Percentiles rank a stretch among this genome's conserved stretches.
These are phyloP conservation scores for Hanseniaspora nectarophila DNA, from an alignment of 805 yeast genomes.

Conservation along the genomic window DNA sequence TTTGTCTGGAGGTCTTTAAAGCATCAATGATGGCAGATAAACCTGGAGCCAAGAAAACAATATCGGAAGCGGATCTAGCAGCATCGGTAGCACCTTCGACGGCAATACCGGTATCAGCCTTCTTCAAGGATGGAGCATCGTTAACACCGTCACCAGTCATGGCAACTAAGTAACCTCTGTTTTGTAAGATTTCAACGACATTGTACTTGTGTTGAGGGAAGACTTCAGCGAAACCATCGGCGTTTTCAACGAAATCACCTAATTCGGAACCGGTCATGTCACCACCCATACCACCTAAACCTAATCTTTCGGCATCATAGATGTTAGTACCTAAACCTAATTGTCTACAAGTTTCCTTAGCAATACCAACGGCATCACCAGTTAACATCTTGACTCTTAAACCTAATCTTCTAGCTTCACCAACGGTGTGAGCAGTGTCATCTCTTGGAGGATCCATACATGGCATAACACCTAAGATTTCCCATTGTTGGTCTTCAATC, in stretches of 20 bases:
- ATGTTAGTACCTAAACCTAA: slow-evolving; percentile 93
- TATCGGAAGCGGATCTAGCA: slow-evolving; percentile 94
- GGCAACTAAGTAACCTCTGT: slow-evolving; percentile 94
- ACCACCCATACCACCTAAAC: slow-evolving; percentile 85
- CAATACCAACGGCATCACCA: slow-evolving; percentile 99
- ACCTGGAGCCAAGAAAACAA: slow-evolving; percentile 92
- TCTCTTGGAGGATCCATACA: slow-evolving; percentile 99
- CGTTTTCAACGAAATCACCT: slow-evolving; percentile 94
- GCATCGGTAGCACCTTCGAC: slow-evolving; percentile 97
- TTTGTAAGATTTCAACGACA: slow-evolving; percentile 89
- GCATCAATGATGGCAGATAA: slow-evolving; percentile 90
- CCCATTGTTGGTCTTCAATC: slow-evolving; percentile 98
- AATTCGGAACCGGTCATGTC: slow-evolving; percentile 95
- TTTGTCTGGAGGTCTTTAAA: slow-evolving; percentile 86
- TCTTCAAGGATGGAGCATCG: slow-evolving; percentile 95
- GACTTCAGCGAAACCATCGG: slow-evolving; percentile 97
- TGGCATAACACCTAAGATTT: slow-evolving; percentile 94
- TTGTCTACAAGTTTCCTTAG: slow-evolving; percentile 96
- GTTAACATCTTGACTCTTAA: slow-evolving; percentile 94
- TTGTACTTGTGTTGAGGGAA: slow-evolving; percentile 97
- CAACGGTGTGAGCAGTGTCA: slow-evolving; percentile 89
- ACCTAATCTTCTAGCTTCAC: slow-evolving; percentile 84
- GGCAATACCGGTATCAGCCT: slow-evolving; percentile 94
- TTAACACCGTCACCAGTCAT: slow-evolving; percentile 99
- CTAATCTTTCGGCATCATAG: slow-evolving; percentile 92